Base-by-base conservation (phyloP, 371 early-diverging fungal genomes). In the Mortierella sp. region DNA sequence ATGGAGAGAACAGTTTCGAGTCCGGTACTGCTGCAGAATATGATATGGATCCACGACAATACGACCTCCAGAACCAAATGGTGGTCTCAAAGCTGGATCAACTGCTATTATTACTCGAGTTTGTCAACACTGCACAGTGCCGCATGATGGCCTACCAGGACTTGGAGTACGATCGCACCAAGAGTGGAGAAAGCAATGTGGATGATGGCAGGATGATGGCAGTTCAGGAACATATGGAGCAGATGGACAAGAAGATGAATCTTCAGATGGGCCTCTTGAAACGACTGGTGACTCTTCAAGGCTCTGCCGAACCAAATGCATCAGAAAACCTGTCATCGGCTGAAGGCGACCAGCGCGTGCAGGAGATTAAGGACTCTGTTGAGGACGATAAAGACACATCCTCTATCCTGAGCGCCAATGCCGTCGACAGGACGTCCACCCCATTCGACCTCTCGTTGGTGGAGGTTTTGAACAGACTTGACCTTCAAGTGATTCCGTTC, bases 111-210 rank as follows among this genome's bases (percentile, higher is more conserved):
- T 45, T 74, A 39, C 68, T 74, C 41, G 76, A 74, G 54, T 74
- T 74, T 49, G 68, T 74, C 37, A 74, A 74, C 53, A 74, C 76
- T 0, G 68, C 76, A 3, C 76, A 74, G 51, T 68, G 68, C 49
- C 63, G 68, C 16, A 67, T 74, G 60, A 74, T 74, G 76, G 76
- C 76, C 0, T 74, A 74, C 29, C 76, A 74, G 41, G 76, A 74
- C n/a, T 31, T 68, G 24, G 64, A 74, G 52, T 67, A 57, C 39
- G 76, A 74, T 34, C 55, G 63, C 16, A 39, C 19, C 2, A 19
- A 19, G 24, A 46, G 29, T 5, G 60, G 56, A 16, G 5, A 9
- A 0, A 34, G 54, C 40, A 71, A 65, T 53, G 51, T 74, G 10
- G 68, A 74, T 44, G 76, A 74, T 45, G 64, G 49, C 8, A 41